Evolutionary conservation across 2,329 filamentous ascomycete genomes (phyloP).

Genomic region (Macrophomina phaseolina): DNA sequence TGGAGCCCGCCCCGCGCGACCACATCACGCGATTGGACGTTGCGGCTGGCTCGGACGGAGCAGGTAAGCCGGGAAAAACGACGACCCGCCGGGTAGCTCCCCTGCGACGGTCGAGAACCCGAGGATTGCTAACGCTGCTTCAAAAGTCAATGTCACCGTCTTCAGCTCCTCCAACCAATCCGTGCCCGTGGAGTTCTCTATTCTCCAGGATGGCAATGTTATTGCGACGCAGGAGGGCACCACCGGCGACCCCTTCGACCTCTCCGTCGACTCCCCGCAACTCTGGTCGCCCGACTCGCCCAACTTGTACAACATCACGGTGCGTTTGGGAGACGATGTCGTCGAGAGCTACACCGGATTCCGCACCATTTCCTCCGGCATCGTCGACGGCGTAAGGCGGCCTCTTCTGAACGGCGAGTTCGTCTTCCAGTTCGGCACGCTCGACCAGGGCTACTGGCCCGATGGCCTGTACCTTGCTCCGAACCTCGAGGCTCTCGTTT

Average conservation of each 20-base stretch:
- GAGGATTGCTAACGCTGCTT: conserved; percentile 12
- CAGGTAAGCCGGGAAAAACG: conserved; percentile 31
- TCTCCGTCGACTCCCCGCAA: conserved; percentile 60
- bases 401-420: conserved; percentile 73
- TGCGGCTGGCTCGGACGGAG: conserved; percentile 51
- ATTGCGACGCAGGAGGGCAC: conserved; percentile 53
- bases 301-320: conserved; percentile 67
- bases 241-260: conserved; percentile 59
- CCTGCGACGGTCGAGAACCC: background rate
- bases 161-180: conserved; percentile 51
- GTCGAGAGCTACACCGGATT: conserved; percentile 73
- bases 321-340: conserved; percentile 59
- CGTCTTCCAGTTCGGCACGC: conserved; percentile 69
- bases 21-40: conserved; percentile 66
- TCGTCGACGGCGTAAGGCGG: conserved; percentile 63
- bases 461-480: conserved; percentile 71
- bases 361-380: conserved; percentile 64
- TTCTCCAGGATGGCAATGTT: conserved; percentile 46
- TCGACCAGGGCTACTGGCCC: conserved; percentile 76
- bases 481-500: conserved; percentile 70
- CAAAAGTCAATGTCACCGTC: conserved; percentile 61
- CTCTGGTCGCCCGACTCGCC: conserved; percentile 71
- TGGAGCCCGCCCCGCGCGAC: conserved; percentile 65
- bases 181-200: conserved; percentile 44
- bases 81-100: background rate